Percentiles rank a stretch among this genome's conserved stretches.
phyloP scores from a whole-genome alignment of 768 basidiomycete species.

The Termitomyces heimii region DNA sequence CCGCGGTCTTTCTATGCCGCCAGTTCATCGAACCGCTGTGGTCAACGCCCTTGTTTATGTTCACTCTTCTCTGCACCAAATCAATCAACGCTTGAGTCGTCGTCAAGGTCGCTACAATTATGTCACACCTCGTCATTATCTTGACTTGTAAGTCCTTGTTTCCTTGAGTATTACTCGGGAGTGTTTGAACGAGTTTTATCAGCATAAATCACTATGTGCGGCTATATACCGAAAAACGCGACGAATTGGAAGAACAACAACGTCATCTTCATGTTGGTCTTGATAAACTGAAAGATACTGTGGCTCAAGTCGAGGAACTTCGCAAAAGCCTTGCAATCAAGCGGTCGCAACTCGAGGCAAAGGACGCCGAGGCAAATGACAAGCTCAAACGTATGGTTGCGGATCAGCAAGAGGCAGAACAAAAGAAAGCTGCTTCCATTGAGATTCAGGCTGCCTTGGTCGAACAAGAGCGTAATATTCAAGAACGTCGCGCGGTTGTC shows the following conservation, averaged over 20 bases:
- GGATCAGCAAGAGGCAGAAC: slow-evolving; percentile 98
- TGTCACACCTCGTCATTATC: slow-evolving; percentile 94
- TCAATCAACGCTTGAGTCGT: slow-evolving; percentile 85
- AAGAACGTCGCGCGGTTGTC: slow-evolving; percentile 82
- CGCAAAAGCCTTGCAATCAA: slow-evolving; percentile 94
- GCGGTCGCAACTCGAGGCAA: slow-evolving; percentile 85
- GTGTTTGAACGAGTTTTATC: slow-evolving; percentile 7
- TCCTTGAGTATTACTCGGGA: background rate
- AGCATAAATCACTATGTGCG: slow-evolving; percentile 98
- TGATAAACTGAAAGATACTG: slow-evolving; percentile 93
- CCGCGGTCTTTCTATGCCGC: slow-evolving; percentile 79
- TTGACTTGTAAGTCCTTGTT: slow-evolving; percentile 84
- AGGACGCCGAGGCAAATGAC: slow-evolving; percentile 93
- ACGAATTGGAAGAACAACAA: slow-evolving; percentile 97
- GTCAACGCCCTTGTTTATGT: slow-evolving; percentile 92
- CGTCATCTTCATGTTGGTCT: slow-evolving; percentile 97
- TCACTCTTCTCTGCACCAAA: slow-evolving; percentile 82
- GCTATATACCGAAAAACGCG: slow-evolving; percentile 92
- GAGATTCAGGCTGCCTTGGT: slow-evolving; percentile 92
- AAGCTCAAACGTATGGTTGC: slow-evolving; percentile 97
- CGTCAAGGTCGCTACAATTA: slow-evolving; percentile 96
- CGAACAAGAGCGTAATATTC: slow-evolving; percentile 85
- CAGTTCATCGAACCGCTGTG: slow-evolving; percentile 83
- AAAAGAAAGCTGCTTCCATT: slow-evolving; percentile 95
- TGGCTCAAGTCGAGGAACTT: slow-evolving; percentile 94